Base-by-base conservation (phyloP, 768 basidiomycete species). In the Chalciporus pseudorubinellus region DNA sequence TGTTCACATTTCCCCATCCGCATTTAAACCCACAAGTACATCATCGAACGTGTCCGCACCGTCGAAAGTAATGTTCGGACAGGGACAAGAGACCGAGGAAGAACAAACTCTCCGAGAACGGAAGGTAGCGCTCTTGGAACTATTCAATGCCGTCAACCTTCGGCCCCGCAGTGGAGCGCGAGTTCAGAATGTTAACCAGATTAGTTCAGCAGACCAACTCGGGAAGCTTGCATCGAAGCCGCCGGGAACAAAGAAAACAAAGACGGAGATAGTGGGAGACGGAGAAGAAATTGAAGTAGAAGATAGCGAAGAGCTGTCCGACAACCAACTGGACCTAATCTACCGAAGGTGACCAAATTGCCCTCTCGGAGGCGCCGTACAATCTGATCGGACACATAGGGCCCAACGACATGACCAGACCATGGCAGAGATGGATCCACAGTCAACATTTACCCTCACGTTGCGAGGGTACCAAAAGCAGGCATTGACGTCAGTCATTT, bases 391-490 rank as follows among this genome's bases (percentile, higher is more conserved):
- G 33, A 53, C 18, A 20, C 19, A 36, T 48, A 95, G 94, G 63
- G 95, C 95, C 1, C 92, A 94, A 65, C 79, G 78, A 60, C 80
- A 92, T 53, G 95, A 97, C 63, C 78, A 72, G 21, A 72, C 72
- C 13, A 80, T 98, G 75, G 79, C 75, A 18, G 87, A 85, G 66
- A 92, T 91, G 84, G 85, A 94, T 28, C 90, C 94, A 6, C 74
- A 84, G 0, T 74, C 81, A 2, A 81, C 87, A 1, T 98, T 98
- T 66, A 77, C 79, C 1, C 71, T 95, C 31, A 83, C 76, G 3
- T 70, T 95, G 22, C 81, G 92, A 41, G 84, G 83, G 33, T 98
- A 98, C 70, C 95, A 98, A 64, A 95, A 93, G 63, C 95, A 98
- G 69, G 95, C 94, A 0, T 72, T 98, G 41, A 74, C 74, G 85